Base-by-base conservation (phyloP, 2,329 filamentous ascomycete species). In the Calonectria pauciramosa region DNA sequence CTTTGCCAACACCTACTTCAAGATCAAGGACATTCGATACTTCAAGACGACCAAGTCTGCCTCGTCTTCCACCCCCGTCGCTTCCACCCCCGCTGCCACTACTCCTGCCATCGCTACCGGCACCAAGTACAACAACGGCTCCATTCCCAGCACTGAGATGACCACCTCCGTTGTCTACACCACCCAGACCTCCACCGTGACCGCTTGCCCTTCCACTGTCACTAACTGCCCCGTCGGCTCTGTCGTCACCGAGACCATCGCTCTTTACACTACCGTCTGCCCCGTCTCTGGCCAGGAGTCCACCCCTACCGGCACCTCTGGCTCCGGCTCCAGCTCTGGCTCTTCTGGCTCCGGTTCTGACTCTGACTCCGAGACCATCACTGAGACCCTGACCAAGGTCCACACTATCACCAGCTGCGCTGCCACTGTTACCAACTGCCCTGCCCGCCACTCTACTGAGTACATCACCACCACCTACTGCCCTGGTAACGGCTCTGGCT, bases 191-290 rank as follows among this genome's bases (percentile, higher is more conserved):
- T 64, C 63, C 60, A 70, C 71, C 23, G 52, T 73, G 32, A 73
- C 71, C 2, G 49, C 59, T 32, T 73, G 71, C 34, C 59, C 71
- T 26, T n/a, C 71, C 32, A 91, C 89, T 80, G 85, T 91, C 84
- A 91, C 88, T 80, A 73, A 78, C 70, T 92, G 90, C 84, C 86
- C 85, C 60, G 85, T 89, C 23, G 79, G 80, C 28, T 76, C 82
- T 41, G 80, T 86, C 47, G 83, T 82, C 36, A 87, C 86, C 7
- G 80, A 85, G 68, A 80, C 81, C 10, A 82, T 88, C 38, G 78
- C 84, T n/a, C 41, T 86, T 54, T 86, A 85, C 75, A 88, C 86
- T 14, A 88, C 87, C 23, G 81, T 87, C 71, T 87, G 85, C 82
- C 84, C 85, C 16, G 82, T 85, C 38, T 71, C 74, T 7, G 66